Conservation (phyloP, 192 early-diverging fungal species). For the Rhizophagus prolifer region DNA sequence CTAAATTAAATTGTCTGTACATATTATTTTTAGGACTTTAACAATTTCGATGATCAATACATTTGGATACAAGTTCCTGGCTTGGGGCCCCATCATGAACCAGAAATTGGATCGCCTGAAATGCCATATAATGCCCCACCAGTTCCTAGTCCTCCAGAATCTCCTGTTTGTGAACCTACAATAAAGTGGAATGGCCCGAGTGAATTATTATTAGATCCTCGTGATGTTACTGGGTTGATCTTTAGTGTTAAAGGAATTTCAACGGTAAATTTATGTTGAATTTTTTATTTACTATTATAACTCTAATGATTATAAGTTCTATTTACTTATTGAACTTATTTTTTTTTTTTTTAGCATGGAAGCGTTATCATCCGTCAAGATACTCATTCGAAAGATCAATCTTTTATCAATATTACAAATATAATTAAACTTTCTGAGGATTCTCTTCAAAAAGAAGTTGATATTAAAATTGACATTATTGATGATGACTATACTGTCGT, state of each 20-base stretch:
- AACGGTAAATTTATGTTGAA: conserved; percentile 5
- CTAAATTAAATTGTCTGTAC: neutral
- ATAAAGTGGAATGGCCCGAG: conserved; percentile 19
- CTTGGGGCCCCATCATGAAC: neutral
- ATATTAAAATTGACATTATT: conserved; percentile 2
- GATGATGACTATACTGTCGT: conserved; percentile 17
- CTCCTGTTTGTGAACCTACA: neutral
- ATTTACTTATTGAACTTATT: neutral
- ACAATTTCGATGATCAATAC: neutral
- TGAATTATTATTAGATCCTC: conserved; percentile 23
- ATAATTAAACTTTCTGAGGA: conserved; percentile 23
- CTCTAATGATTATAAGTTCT: neutral
- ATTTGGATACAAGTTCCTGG: neutral
- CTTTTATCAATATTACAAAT: conserved; percentile 25
- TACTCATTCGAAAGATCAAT: neutral
- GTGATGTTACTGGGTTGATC: conserved; percentile 4
- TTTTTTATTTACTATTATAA: neutral
- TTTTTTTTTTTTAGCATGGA: conserved; percentile 13
- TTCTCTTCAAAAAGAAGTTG: conserved; percentile 14
- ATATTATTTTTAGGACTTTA: neutral
- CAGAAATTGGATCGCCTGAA: neutral
- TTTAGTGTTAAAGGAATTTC: conserved; percentile 23
- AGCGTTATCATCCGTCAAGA: conserved; percentile 30
- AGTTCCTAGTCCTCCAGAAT: neutral
- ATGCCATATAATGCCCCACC: neutral